Conservation (phyloP, 2,329 filamentous ascomycete genomes). For the Chaetothyriales sp. region DNA sequence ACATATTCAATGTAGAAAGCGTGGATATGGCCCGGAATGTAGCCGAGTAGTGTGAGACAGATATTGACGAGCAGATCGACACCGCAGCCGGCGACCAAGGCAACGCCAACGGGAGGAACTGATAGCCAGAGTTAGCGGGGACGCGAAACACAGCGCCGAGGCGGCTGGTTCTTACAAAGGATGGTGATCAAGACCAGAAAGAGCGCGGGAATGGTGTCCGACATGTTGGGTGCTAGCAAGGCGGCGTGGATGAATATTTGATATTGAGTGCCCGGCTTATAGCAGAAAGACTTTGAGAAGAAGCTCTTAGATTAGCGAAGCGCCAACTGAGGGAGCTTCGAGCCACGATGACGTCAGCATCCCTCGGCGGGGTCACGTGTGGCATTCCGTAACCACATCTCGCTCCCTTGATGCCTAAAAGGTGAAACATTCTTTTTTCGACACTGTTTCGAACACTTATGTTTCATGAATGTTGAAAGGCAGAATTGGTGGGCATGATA, state of each 20-base stretch:
- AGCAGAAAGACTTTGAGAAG: neutral
- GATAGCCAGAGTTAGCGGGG: neutral
- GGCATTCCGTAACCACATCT: neutral
- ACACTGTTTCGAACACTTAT: neutral
- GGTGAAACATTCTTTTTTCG: neutral
- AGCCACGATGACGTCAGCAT: neutral
- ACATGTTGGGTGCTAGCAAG: constrained; percentile 5
- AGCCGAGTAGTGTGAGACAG: constrained; percentile 63
- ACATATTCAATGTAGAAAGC: constrained; percentile 20
- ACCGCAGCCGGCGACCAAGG: constrained; percentile 82
- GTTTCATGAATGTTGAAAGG: neutral
- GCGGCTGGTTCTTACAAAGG: constrained; percentile 9
- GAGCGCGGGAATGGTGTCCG: constrained; percentile 16
- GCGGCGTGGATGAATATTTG: neutral
- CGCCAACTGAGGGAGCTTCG: no score
- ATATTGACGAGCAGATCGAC: constrained; percentile 86
- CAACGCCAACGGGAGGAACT: constrained; percentile 75
- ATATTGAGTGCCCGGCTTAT: neutral
- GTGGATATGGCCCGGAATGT: constrained; percentile 40
- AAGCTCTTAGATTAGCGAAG: neutral
- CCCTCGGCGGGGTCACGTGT: neutral
- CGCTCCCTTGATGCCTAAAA: no score
- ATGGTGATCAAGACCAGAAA: constrained; percentile 19
- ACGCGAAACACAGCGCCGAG: neutral
- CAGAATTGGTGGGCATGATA: neutral